Conservation (phyloP, 75 land plant genomes). For the Selaginella tamariscina region DNA sequence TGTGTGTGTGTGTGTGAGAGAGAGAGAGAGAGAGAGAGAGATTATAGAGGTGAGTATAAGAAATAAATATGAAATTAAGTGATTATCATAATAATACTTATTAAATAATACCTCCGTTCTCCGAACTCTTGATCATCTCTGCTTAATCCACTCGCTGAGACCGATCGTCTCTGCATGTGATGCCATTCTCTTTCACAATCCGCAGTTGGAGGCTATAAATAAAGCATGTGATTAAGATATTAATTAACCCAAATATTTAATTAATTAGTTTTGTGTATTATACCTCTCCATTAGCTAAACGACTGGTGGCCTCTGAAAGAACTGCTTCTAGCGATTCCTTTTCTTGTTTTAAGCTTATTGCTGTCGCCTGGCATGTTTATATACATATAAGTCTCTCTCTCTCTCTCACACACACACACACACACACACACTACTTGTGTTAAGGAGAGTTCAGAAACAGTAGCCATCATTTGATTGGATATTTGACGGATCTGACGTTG, state of each 20-base stretch:
- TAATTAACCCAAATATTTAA: too few relatives aligned
- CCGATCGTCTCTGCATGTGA: not conserved
- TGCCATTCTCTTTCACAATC: not conserved
- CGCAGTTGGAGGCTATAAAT: not conserved
- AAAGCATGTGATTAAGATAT: too few relatives aligned
- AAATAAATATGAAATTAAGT: not conserved
- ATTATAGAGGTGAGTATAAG: not conserved
- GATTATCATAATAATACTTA: too few relatives aligned
- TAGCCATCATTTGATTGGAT: conserved; percentile 24
- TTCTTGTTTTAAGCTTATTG: conserved; percentile 24
- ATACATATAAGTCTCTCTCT: not conserved
- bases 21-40: too few relatives aligned
- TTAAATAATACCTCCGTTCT: not conserved
- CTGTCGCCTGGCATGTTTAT: conserved; percentile 20
- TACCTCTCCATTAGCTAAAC: conserved; percentile 12
- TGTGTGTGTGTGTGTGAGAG: too few relatives aligned
- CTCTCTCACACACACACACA: not conserved
- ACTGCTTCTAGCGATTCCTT: conserved; percentile 8
- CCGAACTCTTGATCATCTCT: not conserved
- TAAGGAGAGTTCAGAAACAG: conserved; percentile 31
- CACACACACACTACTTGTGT: conserved; percentile 14
- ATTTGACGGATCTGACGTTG: conserved; percentile 5
- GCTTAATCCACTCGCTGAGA: not conserved
- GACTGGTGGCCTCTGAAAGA: conserved; percentile 16
- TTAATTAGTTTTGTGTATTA: not conserved